A percentile compares a stretch with the other conserved stretches of the same genome.
phyloP scores from a whole-genome alignment of 345 rosid species.

The Alliaria petiolata region DNA sequence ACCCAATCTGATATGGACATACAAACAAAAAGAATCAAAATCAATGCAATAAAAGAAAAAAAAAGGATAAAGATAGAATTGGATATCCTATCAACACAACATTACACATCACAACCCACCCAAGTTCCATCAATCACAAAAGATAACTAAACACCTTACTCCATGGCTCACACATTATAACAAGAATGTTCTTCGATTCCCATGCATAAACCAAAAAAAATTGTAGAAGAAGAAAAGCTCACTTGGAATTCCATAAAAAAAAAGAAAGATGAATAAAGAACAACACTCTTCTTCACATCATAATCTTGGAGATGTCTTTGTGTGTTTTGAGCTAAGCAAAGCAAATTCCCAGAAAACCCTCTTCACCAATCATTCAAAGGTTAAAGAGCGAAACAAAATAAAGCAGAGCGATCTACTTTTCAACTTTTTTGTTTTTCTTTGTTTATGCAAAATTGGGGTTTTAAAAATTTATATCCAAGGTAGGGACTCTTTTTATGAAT shows the following conservation, averaged over 20 bases:
- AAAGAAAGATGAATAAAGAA: background rate
- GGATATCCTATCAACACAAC: constrained; percentile 33
- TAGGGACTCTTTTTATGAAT: constrained; percentile 6
- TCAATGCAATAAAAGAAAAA: constrained; percentile 35
- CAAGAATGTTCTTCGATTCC: constrained; percentile 17
- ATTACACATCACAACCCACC: constrained; percentile 30
- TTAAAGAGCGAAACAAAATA: constrained; percentile 17
- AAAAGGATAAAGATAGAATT: constrained; percentile 10
- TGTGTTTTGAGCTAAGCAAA: background rate
- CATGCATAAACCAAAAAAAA: constrained; percentile 30
- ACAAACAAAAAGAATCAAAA: constrained; percentile 47
- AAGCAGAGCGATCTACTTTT: constrained; percentile 24
- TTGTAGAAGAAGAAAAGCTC: background rate
- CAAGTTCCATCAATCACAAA: constrained; percentile 31
- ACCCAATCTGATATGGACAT: constrained; percentile 60
- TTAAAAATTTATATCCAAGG: background rate
- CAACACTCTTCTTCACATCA: constrained; percentile 11
- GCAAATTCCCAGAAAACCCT: constrained; percentile 32
- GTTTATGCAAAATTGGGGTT: constrained; percentile 13
- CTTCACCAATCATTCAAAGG: constrained; percentile 44
- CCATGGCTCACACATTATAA: constrained; percentile 6
- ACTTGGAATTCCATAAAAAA: background rate
- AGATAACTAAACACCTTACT: constrained; percentile 1
- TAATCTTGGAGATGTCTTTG: background rate
- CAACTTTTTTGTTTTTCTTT: constrained; percentile 14